Conservation (phyloP, 768 basidiomycete species). For the Rhizopogon rudus region DNA sequence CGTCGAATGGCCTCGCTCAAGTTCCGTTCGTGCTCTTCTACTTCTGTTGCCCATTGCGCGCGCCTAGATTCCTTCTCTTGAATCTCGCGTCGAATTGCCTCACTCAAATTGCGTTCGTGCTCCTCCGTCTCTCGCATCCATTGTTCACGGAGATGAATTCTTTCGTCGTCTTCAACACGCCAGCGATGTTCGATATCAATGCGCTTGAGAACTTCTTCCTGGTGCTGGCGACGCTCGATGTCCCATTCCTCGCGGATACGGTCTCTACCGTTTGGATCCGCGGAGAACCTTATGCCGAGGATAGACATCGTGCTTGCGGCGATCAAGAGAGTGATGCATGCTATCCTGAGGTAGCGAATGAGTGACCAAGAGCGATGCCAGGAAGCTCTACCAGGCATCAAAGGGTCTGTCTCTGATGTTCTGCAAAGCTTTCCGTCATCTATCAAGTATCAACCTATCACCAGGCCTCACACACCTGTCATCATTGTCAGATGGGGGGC, state of each 20-base stretch:
- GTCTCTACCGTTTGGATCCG: conserved; percentile 14
- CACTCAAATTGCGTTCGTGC: not conserved
- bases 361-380: too few species aligned
- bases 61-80: too few species aligned
- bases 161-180: conserved; percentile 13
- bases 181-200: conserved; percentile 10
- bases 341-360: not conserved
- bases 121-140: not conserved
- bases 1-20: too few species aligned
- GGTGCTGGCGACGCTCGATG: conserved; percentile 12
- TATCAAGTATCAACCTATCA: not conserved
- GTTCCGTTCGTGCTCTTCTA: conserved; percentile 5
- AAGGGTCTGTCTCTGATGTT: not conserved
- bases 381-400: not conserved
- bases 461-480: not conserved
- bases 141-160: not conserved
- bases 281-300: not conserved
- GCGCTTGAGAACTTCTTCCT: conserved; percentile 8
- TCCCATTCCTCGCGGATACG: conserved; percentile 16
- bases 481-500: not conserved
- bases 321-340: not conserved
- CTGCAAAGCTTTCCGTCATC: not conserved
- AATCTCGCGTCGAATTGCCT: too few species aligned
- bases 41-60: conserved; percentile 14
- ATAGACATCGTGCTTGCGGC: too few species aligned